These are phyloP conservation scores for Pythium angustatum DNA, from an alignment of 352 stramenopile species.

Conservation along the genomic window DNA sequence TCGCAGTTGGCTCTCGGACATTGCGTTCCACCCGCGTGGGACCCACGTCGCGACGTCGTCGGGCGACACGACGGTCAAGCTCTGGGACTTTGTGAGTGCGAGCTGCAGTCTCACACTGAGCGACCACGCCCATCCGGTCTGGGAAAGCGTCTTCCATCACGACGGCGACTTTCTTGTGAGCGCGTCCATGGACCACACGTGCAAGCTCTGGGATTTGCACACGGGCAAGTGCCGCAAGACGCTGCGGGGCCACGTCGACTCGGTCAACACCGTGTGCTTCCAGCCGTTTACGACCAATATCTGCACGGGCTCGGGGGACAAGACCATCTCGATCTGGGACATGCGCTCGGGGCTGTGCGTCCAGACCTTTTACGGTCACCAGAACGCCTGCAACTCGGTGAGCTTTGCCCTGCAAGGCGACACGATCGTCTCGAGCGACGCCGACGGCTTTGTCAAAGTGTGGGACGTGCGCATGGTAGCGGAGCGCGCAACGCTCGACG, in stretches of 20 bases:
- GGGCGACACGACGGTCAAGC: conserved; percentile 93
- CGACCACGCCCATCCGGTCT: conserved; percentile 94
- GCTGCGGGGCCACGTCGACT: conserved; percentile 94
- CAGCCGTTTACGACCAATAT: conserved; percentile 94
- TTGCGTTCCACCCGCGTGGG: conserved; percentile 91
- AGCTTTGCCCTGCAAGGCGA: conserved; percentile 87
- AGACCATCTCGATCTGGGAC: conserved; percentile 96
- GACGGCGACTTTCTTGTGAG: conserved; percentile 92
- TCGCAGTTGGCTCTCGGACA: conserved; percentile 88
- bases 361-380: conserved; percentile 95
- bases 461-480: conserved; percentile 96
- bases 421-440: conserved; percentile 90
- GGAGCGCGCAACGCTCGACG: conserved; percentile 85
- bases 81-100: conserved; percentile 93
- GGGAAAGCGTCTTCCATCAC: conserved; percentile 92
- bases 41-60: conserved; percentile 91
- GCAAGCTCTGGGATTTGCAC: conserved; percentile 91
- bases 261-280: conserved; percentile 92
- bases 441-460: conserved; percentile 93
- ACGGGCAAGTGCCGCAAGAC: conserved; percentile 91
- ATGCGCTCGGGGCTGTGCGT: conserved; percentile 90
- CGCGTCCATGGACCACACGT: conserved; percentile 94
- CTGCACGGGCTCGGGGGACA: conserved; percentile 92
- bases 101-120: conserved; percentile 88
- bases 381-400: conserved; percentile 93